Base-by-base conservation (phyloP, 345 rosid genomes). In the sweet orange (Citrus sinensis) region DNA sequence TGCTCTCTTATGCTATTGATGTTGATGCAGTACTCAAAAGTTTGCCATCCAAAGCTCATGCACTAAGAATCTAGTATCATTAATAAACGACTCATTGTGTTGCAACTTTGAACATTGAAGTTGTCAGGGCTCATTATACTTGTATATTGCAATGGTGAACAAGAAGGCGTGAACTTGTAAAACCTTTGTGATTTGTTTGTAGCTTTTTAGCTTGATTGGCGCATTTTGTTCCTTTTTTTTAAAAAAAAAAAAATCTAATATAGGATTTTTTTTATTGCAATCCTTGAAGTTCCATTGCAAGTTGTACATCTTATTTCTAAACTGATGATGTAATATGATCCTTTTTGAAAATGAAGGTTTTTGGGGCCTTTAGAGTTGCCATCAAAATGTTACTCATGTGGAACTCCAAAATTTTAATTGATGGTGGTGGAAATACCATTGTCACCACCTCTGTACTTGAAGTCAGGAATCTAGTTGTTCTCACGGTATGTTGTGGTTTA, bases 391-490 rank as follows among this genome's bases (percentile, higher is more conserved):
- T 96, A 81, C 95, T 96, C 71, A 92, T 96, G 98, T 90, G 92
- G 95, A 96, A 96, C 88, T 94, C 99, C 74, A 85, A 85, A 75
- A 92, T 96, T 87, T 90, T 86, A 88, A 89, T 94, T 79, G 99
- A 94, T 88, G 98, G 98, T 66, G 91, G 95, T 46, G 97, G 98
- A 86, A 94, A 94, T 83, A 90, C 97, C 64, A 83, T 89, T 39
- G 97, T 96, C 58, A 90, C 97, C 70, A 89, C 97, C 64, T 96
- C 98, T 76, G 76, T 94, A 78, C 92, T 96, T 85, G 99, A 96
- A 91, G 97, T 88, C 87, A 91, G 97, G 81, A 96, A 96, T 89
- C 92, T 96, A 67, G 95, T 94, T 79, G 99, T 94, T 85, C 87
- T 96, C 67, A 93, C 85, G 94, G 99, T 96, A 96, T 65, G 87